Evolutionary conservation across 2,329 filamentous ascomycete genomes (phyloP), one percentile per base, ranked within the genome.

Genomic region (Pezicula neosporulosa): DNA sequence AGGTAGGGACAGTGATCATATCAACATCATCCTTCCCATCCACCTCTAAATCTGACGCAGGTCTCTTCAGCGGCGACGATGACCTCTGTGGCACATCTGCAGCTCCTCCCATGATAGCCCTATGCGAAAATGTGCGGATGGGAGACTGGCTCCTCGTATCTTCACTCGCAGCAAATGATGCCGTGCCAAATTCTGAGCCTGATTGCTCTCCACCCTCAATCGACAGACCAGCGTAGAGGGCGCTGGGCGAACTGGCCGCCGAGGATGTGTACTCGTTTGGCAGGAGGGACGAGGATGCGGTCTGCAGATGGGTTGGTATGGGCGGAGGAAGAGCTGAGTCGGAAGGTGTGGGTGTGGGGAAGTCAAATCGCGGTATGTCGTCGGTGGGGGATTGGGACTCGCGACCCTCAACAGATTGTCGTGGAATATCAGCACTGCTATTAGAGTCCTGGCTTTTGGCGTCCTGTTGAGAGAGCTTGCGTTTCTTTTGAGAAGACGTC

Each of bases 401-500:
- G 68, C 74, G 45, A 51, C 56, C 57, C 56, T 66, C 63, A 37
- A 66, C 60, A 3, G 66, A 67, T 42, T 54, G 57, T 45, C 64
- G 50, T 38, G 64, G 61, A 36, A 59, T 61, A 47, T 68, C 66
- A 36, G 60, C 59, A 43, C 59, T 58, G 53, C 49, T 58, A 49
- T 59, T 54, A 27, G 56, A 48, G 42, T 56, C 47, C 43, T 60
- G 58, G 49, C 36, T 55, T 53, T 53, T 51, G 48, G 50, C 53
- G 48, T 56, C 57, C 51, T 60, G 57, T 47, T 63, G 60, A 56
- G 80, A 82, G 62, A 86, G 79, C 79, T 82, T 86, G 77, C 82
- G 78, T 82, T 86, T 86, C 82, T 86, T 86, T 78, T 74, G 77
- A 75, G 81, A 85, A 82, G 82, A 85, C 83, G 83, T 86, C 71